These are phyloP conservation scores for Pezicula radicicola DNA, from an alignment of 2,329 filamentous ascomycete genomes.

Conservation along the genomic window DNA sequence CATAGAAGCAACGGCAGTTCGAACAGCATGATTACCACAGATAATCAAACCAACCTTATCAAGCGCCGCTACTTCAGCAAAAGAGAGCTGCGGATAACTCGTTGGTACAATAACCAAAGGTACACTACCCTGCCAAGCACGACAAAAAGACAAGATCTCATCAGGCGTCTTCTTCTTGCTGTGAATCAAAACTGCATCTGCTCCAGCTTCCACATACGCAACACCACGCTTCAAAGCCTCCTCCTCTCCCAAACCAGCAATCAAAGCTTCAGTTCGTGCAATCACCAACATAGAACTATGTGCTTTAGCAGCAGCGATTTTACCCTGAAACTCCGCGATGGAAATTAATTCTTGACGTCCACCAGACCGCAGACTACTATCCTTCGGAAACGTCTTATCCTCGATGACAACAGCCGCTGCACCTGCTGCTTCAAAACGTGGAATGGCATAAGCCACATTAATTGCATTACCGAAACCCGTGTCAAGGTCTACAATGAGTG, in stretches of 20 bases:
- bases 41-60: neutral
- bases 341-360: neutral
- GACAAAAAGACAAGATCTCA: neutral
- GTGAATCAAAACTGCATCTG: neutral
- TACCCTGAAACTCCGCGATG: neutral
- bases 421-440: neutral
- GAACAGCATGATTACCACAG: neutral
- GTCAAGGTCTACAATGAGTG: neutral
- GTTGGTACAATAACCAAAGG: neutral
- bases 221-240: neutral
- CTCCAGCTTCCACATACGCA: neutral
- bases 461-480: neutral
- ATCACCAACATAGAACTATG: neutral
- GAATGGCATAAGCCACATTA: neutral
- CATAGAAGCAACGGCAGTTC: neutral
- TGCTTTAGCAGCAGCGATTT: neutral
- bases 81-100: neutral
- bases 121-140: neutral
- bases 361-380: neutral
- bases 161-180: neutral
- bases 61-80: neutral
- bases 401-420: neutral
- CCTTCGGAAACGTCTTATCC: neutral
- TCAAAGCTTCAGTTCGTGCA: neutral
- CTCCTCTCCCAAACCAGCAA: neutral